Evolutionary conservation across 78 protist species (phyloP), one percentile per base, ranked within the genome.

Genomic region (Dictyostelium firmibasis): DNA sequence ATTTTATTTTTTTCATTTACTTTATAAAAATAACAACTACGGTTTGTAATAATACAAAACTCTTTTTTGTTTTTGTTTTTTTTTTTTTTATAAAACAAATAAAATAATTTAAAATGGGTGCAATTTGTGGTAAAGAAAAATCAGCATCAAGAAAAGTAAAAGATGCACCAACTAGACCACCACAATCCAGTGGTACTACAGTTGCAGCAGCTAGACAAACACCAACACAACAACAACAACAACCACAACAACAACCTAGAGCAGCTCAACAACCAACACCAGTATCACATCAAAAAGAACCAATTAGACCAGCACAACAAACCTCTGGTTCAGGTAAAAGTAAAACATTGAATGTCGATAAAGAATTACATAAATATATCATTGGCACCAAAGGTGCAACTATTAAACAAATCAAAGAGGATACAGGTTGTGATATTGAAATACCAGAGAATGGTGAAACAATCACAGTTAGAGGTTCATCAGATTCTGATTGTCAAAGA

Each of bases 351-450:
- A 47, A 83, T 6, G 70, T 92, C 5, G 79, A 84, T 18, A 81
- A 53, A 38, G 91, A 78, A 27, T 67, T 85, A 36, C 96, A 92
- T 53, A 84, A 92, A 67, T 81, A 85, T 47, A 35, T 92, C 79
- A 92, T 92, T 79, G 96, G 96, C 11, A 92, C 84, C 3, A 85
- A 85, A 75, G 96, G 96, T 13, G 74, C 91, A 23, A 83, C 16
- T 2, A 50, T 92, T 25, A 92, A 92, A 84, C 83, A 92, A 35
- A 92, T 92, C 23, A 92, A 72, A 13, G 96, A 84, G 0, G 16
- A 14, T 2, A 81, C 96, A 6, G 35, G 29, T 83, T 70, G 84
- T 25, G 74, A 31, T 11, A 27, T 64, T 25, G 91, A 64, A 7
- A 33, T 60, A 3, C 81, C 70, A 44, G 84, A 29, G 31, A 31